Evolutionary conservation across 2,329 filamentous ascomycete species (phyloP), one percentile per base, ranked within the genome.

Genomic region (Arachnomyces sp.): DNA sequence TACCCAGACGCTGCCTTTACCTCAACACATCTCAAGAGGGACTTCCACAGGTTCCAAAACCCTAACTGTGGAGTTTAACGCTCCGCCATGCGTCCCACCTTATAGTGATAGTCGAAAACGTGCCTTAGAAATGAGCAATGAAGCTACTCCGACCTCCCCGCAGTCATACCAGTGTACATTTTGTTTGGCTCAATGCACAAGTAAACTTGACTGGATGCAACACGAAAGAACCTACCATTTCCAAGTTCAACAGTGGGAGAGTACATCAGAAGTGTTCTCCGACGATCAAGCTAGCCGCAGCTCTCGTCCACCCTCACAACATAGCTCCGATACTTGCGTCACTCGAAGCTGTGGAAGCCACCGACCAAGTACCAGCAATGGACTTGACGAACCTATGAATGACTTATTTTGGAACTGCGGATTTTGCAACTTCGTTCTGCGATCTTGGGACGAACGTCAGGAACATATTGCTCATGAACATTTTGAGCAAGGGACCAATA

Each of bases 341-440:
- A 5, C 21, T 25, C 21, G 21, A 25, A 25, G 21, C 21, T 25
- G 5, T 9, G 21, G 9, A 25, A 25, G 9, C 21, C 5, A 25
- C 9, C 5, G 21, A 25, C 21, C 21, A 25, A 5, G 21, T 25
- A 5, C 21, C 9, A 40, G 35, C 38, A 25, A 25, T 9, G 21
- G 9, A 25, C 9, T 25, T 25, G 21, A 25, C 21, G 21, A 25
- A 25, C 21, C 21, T 25, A 25, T 25, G 21, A 25, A 25, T 25
- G 21, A 25, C 21, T 25, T 25, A 25, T 48, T 43, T 17, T 48
- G 46, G 46, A 43, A 48, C 14, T 48, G 43, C 17, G 46, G 44
- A 15, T 46, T 48, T 28, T 48, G 46, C 28, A 35, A 39, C 5
- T 17, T 37, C 9, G 21, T 48, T 38, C 9, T 44, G 11, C 40